phyloP scores from a whole-genome alignment of 768 basidiomycete species.

The Suillus subluteus region DNA sequence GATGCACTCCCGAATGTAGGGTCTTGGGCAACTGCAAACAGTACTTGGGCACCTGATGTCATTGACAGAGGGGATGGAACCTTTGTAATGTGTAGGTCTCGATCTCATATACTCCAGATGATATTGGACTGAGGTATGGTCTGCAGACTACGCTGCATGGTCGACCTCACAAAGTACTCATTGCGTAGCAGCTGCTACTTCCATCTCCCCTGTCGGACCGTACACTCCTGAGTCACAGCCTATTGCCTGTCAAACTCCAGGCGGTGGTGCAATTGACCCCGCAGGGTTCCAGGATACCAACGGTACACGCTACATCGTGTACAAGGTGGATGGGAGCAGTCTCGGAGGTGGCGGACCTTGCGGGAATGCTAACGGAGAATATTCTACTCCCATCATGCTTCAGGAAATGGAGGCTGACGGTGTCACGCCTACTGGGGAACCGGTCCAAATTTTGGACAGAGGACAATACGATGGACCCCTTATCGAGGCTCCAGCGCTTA shows the following conservation, averaged over 20 bases:
- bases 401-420: constrained; percentile 32
- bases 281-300: constrained; percentile 28
- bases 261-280: constrained; percentile 34
- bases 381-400: constrained; percentile 32
- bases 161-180: constrained; percentile 21
- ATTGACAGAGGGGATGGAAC: constrained; percentile 18
- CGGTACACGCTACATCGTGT: constrained; percentile 32
- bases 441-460: constrained; percentile 31
- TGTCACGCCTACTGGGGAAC: constrained; percentile 22
- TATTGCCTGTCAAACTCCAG: constrained; percentile 26
- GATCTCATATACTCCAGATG: not conserved
- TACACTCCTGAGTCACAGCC: constrained; percentile 27
- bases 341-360: constrained; percentile 29
- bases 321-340: constrained; percentile 34
- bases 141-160: constrained; percentile 20
- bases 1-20: constrained; percentile 30
- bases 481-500: constrained; percentile 34
- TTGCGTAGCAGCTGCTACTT: constrained; percentile 34
- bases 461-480: constrained; percentile 30
- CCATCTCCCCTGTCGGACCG: constrained; percentile 28
- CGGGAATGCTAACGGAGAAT: constrained; percentile 25
- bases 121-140: not conserved
- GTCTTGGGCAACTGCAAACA: constrained; percentile 23
- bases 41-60: constrained; percentile 28
- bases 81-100: constrained; percentile 24